Percentiles rank a stretch among this genome's conserved stretches.
These are phyloP conservation scores for Pleurotus platypus DNA, from an alignment of 768 basidiomycete genomes.

Conservation along the genomic window DNA sequence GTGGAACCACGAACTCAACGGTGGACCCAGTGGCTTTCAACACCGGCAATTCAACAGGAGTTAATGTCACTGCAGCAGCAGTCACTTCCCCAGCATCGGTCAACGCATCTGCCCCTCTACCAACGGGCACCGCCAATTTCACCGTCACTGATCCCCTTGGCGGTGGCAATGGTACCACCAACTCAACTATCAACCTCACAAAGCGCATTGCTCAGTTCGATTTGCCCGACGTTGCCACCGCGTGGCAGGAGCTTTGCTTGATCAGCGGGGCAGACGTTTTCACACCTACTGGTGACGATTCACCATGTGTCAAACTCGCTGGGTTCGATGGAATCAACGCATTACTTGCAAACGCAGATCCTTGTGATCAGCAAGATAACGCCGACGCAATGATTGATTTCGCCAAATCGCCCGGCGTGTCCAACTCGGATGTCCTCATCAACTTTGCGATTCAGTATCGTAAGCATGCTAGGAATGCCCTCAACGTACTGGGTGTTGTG, in stretches of 20 bases:
- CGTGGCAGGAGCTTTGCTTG: conserved; percentile 44
- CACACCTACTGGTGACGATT: conserved; percentile 15
- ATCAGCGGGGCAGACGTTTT: conserved; percentile 37
- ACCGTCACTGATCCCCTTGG: conserved; percentile 6
- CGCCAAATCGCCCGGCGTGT: conserved; percentile 39
- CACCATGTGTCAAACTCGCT: conserved; percentile 38
- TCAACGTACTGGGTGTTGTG: conserved; percentile 36
- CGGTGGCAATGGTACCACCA: conserved; percentile 7
- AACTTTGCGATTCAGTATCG: conserved; percentile 39
- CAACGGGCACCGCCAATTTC: background rate
- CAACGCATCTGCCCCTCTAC: background rate
- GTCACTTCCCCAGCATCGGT: background rate
- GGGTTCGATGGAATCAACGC: conserved; percentile 38
- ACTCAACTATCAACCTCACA: conserved; percentile 1
- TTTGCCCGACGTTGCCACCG: conserved; percentile 32
- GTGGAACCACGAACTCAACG: conserved; percentile 12
- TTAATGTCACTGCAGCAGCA: conserved; percentile 13
- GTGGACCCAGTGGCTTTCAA: background rate
- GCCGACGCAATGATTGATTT: conserved; percentile 50
- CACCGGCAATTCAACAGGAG: conserved; percentile 1
- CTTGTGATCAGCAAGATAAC: conserved; percentile 46
- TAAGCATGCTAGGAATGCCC: conserved; percentile 38
- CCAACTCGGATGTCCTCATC: conserved; percentile 36
- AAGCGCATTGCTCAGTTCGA: conserved; percentile 25
- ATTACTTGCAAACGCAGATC: conserved; percentile 39